Evolutionary conservation across 2,329 filamentous ascomycete genomes (phyloP), one percentile per base, ranked within the genome.

Genomic region (Phyllosticta citriasiana): DNA sequence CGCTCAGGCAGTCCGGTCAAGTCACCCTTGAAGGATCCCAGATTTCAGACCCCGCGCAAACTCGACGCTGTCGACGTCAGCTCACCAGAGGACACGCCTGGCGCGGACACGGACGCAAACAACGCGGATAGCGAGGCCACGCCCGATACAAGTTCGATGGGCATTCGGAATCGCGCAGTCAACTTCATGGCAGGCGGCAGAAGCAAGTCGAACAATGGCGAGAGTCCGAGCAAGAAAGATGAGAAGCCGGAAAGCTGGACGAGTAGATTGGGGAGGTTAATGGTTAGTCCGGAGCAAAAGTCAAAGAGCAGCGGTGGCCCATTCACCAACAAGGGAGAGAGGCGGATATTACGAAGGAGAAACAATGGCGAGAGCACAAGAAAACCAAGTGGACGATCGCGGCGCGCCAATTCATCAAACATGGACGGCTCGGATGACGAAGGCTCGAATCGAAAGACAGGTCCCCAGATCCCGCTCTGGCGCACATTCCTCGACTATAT

Each of bases 401-500:
- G 61, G 63, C n/a, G 27, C 59, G 3, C n/a, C 47, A 26, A 22
- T 24, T 24, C 52, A 54, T 19, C 26, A 12, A 26, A 40, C 4
- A 47, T 65, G 2, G 61, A 56, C 16, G 65, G 64, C 58, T 63
- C 66, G 22, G 68, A 70, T 19, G 64, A 68, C 22, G 68, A 72
- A 10, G 57, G 65, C 59, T 69, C 65, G 62, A 47, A 47, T 47
- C 40, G 40, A 14, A 47, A 47, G 2, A 2, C 40, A n/a, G 40
- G 40, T 4, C 40, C 40, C 2, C 40, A n/a, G 3, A 47, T 47
- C 7, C 40, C 40, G 16, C 67, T 65, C 57, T 64, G 81, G 59
- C 77, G 76, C 2, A 76, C 79, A 40, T 74, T 87, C 64, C 82
- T 88, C 67, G 78, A 80, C 19, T 84, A 85, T 72, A 77, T 89